Evolutionary conservation across 2,329 filamentous ascomycete genomes (phyloP).

Genomic region (Dactylellina parvicollis): DNA sequence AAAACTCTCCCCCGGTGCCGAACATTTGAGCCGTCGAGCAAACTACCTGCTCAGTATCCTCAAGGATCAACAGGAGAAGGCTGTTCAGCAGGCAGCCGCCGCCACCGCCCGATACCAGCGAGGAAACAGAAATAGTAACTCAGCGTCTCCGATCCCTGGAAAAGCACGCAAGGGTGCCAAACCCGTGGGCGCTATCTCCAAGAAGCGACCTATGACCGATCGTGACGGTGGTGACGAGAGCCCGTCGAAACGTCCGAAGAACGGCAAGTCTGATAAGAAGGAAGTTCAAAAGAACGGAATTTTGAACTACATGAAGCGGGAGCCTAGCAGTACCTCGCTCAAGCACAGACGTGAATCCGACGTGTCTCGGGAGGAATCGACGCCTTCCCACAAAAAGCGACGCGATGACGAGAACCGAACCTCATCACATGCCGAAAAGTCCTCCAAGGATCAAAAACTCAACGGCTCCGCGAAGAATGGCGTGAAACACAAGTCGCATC

Average conservation of each 20-base stretch:
- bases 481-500: constrained; percentile 26
- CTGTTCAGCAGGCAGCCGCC: constrained; percentile 74
- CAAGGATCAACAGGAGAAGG: constrained; percentile 83
- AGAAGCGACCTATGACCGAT: constrained; percentile 50
- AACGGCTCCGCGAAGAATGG: constrained; percentile 48
- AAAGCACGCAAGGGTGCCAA: constrained; percentile 47
- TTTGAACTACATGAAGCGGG: constrained; percentile 46
- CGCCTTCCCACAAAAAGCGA: constrained; percentile 44
- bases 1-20: constrained; percentile 76
- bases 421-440: constrained; percentile 19
- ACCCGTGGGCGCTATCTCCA: constrained; percentile 43
- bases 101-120: constrained; percentile 50
- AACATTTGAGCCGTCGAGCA: constrained; percentile 91
- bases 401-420: constrained; percentile 38
- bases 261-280: constrained; percentile 50
- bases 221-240: constrained; percentile 51
- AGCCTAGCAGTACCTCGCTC: constrained; percentile 34
- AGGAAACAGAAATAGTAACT: constrained; percentile 51
- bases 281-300: constrained; percentile 52
- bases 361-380: constrained; percentile 34
- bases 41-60: constrained; percentile 96
- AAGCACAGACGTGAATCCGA: constrained; percentile 50
- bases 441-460: constrained; percentile 30
- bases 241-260: constrained; percentile 52
- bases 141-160: constrained; percentile 46